phyloP scores from a whole-genome alignment of 1,284 basidiomycete genomes.

The Cystobasidium sp. region DNA sequence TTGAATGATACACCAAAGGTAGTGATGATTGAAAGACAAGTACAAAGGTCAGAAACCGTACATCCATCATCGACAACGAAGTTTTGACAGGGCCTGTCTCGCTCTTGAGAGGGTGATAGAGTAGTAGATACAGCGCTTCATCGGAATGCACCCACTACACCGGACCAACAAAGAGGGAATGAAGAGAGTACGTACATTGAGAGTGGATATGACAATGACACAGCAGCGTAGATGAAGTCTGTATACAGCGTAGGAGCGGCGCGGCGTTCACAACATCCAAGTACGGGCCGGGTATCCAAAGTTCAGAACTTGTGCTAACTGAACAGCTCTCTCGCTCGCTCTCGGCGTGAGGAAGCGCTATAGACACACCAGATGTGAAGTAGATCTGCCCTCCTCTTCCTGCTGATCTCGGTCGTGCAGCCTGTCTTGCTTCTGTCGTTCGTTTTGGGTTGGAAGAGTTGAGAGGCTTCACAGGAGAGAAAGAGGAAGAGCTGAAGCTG shows the following conservation, averaged over 20 bases:
- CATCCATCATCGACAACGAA: neutral
- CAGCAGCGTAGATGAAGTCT: neutral
- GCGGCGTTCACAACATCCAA: no score
- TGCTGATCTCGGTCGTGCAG: neutral
- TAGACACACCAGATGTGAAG: slow-evolving; percentile 2
- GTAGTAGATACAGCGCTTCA: slow-evolving; percentile 6
- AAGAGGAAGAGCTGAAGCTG: neutral
- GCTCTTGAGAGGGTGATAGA: neutral
- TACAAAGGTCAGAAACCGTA: slow-evolving; percentile 13
- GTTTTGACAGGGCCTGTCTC: neutral
- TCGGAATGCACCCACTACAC: neutral
- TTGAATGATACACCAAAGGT: neutral
- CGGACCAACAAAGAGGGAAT: neutral
- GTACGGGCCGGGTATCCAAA: neutral
- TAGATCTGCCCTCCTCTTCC: neutral
- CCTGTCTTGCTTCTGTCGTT: neutral
- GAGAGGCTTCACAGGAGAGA: neutral
- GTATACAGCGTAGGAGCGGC: neutral
- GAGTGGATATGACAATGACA: slow-evolving; percentile 1
- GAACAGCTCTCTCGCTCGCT: neutral
- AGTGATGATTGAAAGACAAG: neutral
- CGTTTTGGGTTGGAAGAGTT: neutral
- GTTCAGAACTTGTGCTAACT: neutral
- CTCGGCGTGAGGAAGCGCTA: neutral
- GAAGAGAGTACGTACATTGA: slow-evolving; percentile 13